Evolutionary conservation across 2,329 filamentous ascomycete species (phyloP), one percentile per base, ranked within the genome.

Genomic region (Pseudocercospora pini-densiflorae): DNA sequence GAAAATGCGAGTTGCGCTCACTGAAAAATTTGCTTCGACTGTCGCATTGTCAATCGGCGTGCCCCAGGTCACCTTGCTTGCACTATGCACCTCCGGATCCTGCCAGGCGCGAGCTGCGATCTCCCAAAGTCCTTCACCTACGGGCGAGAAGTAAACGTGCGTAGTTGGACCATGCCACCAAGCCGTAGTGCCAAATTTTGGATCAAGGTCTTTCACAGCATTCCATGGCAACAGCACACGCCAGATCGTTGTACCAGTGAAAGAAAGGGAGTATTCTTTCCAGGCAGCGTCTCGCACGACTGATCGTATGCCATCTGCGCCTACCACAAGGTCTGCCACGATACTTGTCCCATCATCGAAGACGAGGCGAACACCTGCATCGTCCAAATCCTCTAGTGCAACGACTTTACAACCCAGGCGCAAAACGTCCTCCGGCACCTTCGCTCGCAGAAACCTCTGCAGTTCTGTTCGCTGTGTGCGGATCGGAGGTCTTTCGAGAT

Each of bases 231-330:
- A 73, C 7, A 85, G 69, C 0, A 79, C 76, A 2, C 83, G 80
- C 79, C 81, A 85, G 54, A 84, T 84, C 1, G 80, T 84, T 1
- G 80, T 84, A 0, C 83, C 83, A 33, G 77, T 85, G 68, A 85
- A 85, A 49, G 78, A 77, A 60, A 85, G 81, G 14, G 73, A 73
- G 68, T 84, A 81, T 0, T 78, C 76, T 0, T 80, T 80, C 47
- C 82, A 82, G 0, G 80, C 74, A n/a, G 76, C 72, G 7, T 80
- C 77, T 43, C 82, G 75, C 1, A 84, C 79, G 19, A 84, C 81
- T 4, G 83, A 85, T 64, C 83, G 80, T 60, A 86, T 86, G 2
- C 85, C 83, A 70, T 87, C 83, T 4, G 83, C 85, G 0, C 84
- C 85, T 1, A 87, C 53, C n/a, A 67, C 65, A 4, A 69, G 59